A percentile compares a stretch with the other conserved stretches of the same genome.
These are phyloP conservation scores for Vitis rupestris DNA, from an alignment of 164 flowering plant species.

Conservation along the genomic window DNA sequence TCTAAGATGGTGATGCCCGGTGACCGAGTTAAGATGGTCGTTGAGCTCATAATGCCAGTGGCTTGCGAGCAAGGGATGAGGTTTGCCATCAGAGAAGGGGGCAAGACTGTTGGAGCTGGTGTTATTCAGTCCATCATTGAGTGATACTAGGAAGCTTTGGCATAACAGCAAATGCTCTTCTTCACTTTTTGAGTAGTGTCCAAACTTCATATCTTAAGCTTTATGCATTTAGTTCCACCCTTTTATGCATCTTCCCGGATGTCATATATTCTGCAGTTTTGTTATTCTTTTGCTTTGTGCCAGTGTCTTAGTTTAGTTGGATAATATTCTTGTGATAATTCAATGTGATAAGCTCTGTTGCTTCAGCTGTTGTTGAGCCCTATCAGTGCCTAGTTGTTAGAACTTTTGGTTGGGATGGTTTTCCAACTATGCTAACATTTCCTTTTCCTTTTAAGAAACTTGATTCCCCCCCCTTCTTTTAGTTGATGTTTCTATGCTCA, in stretches of 20 bases:
- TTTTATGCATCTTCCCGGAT: conserved; percentile 13
- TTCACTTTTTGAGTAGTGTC: conserved; percentile 10
- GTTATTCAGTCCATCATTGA: conserved; percentile 57
- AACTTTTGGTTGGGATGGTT: conserved; percentile 2
- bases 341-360: not conserved
- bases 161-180: not conserved
- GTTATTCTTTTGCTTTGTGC: conserved; percentile 14
- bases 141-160: conserved; percentile 21
- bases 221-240: conserved; percentile 15
- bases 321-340: conserved; percentile 16
- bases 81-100: conserved; percentile 76
- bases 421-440: not conserved
- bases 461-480: not conserved
- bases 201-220: conserved; percentile 8
- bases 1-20: conserved; percentile 87
- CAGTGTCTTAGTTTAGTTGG: conserved; percentile 20
- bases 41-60: conserved; percentile 59
- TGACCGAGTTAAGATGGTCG: conserved; percentile 66
- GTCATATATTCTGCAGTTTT: conserved; percentile 25
- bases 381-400: not conserved
- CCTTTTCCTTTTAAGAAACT: too few species aligned
- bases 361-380: not conserved
- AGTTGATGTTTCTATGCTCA: not conserved
- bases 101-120: conserved; percentile 75
- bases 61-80: conserved; percentile 72